These are phyloP conservation scores for Candida multigemmis DNA, from an alignment of 805 yeast species.

Conservation along the genomic window DNA sequence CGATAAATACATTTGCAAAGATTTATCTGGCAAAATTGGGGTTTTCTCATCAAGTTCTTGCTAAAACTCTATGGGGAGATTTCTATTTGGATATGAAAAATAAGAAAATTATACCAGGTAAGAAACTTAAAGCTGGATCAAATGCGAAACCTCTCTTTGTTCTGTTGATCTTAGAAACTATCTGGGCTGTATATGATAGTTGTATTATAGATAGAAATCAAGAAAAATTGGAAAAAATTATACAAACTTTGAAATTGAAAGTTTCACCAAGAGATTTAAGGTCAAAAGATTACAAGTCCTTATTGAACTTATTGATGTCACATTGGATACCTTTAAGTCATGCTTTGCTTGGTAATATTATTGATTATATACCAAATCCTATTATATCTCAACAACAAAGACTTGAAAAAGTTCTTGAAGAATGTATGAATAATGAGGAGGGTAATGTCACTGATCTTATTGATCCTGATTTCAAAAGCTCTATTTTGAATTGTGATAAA, in stretches of 20 bases:
- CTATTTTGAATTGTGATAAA: conserved; percentile 54
- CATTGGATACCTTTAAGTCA: conserved; percentile 95
- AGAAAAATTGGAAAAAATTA: conserved; percentile 69
- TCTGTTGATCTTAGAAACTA: conserved; percentile 74
- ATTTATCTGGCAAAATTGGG: conserved; percentile 81
- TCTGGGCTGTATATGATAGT: conserved; percentile 85
- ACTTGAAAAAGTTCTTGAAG: conserved; percentile 51
- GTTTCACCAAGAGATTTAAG: conserved; percentile 67
- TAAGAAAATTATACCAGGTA: conserved; percentile 67
- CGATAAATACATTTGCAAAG: conserved; percentile 78
- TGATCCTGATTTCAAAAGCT: conserved; percentile 37
- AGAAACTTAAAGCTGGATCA: conserved; percentile 48
- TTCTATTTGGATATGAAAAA: conserved; percentile 83
- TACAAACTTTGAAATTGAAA: conserved; percentile 58
- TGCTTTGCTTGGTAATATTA: conserved; percentile 74
- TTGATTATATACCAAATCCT: conserved; percentile 83
- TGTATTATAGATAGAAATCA: conserved; percentile 55
- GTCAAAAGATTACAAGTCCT: conserved; percentile 63
- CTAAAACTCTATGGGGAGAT: conserved; percentile 94
- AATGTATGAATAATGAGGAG: conserved; percentile 36
- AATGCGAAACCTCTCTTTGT: conserved; percentile 74
- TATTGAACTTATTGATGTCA: conserved; percentile 62
- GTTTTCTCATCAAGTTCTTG: conserved; percentile 67
- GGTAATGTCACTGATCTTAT: conserved; percentile 32
- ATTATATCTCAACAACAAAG: conserved; percentile 62